Evolutionary conservation across 73 alveolate genomes (phyloP).

Genomic region (Tetrahymena thermophila): DNA sequence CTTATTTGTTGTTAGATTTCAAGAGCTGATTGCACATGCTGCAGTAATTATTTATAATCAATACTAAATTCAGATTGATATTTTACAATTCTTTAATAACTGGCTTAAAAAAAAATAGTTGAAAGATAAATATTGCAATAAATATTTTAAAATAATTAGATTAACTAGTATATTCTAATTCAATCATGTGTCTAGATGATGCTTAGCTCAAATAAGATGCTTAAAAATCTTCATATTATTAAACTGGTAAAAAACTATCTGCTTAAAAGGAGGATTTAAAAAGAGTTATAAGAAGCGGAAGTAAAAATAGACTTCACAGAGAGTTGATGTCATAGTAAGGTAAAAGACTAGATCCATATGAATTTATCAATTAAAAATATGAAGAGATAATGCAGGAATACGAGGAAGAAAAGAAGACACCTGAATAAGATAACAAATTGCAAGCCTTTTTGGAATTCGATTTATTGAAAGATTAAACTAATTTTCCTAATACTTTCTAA

Average conservation of each 20-base stretch:
- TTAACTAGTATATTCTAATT: background rate
- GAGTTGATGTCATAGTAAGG: background rate
- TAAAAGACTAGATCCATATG: background rate
- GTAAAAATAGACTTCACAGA: background rate
- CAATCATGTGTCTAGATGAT: background rate
- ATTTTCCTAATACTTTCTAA: background rate
- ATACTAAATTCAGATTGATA: background rate
- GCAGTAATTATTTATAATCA: background rate
- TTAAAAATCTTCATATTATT: background rate
- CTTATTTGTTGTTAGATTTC: background rate
- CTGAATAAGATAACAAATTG: background rate
- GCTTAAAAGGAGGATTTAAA: background rate
- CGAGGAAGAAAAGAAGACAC: background rate
- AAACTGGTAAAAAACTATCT: background rate
- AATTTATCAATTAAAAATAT: background rate
- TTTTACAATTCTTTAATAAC: background rate
- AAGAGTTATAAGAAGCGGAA: background rate
- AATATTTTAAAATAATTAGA: background rate
- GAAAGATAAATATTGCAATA: background rate
- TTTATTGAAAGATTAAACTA: background rate
- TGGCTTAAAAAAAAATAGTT: background rate
- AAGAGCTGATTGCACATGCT: background rate
- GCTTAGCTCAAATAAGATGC: background rate
- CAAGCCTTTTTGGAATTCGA: background rate
- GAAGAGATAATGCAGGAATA: background rate